Conservation (phyloP, 1,284 basidiomycete genomes). For the Cutaneotrichosporon arboriforme region DNA sequence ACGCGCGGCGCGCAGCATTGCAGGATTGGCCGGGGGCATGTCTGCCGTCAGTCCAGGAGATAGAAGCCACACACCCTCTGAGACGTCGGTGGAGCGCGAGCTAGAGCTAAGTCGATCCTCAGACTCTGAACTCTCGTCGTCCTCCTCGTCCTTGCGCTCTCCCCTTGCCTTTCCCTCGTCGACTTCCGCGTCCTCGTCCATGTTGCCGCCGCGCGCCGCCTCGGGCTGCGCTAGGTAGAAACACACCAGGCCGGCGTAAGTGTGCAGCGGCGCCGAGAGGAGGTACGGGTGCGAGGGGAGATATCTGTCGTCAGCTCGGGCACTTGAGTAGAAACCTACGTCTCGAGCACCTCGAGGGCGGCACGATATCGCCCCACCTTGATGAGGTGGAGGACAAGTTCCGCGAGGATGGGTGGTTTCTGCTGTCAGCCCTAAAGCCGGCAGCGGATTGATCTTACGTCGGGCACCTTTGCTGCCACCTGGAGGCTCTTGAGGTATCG, state of each 20-base stretch:
- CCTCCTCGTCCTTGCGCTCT: not conserved
- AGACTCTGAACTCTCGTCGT: not conserved
- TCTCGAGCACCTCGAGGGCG: constrained; percentile 75
- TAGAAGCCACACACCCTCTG: not conserved
- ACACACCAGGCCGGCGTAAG: constrained; percentile 71
- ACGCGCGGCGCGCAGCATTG: constrained; percentile 26
- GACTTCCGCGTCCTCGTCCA: not conserved
- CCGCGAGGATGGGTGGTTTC: constrained; percentile 68
- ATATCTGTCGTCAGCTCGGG: constrained; percentile 55
- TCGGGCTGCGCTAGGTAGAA: constrained; percentile 52
- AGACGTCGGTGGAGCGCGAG: too few relatives aligned
- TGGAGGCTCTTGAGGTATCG: constrained; percentile 30
- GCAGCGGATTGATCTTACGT: constrained; percentile 16
- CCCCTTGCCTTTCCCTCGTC: too few relatives aligned
- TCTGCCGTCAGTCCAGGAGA: too few relatives aligned
- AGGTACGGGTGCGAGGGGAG: constrained; percentile 77
- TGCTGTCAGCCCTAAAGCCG: constrained; percentile 35
- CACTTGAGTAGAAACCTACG: constrained; percentile 52
- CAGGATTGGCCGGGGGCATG: constrained; percentile 1
- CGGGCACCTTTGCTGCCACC: constrained; percentile 24
- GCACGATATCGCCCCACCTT: constrained; percentile 56
- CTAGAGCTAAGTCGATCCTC: too few relatives aligned
- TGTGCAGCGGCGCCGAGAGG: constrained; percentile 68
- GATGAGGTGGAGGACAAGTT: constrained; percentile 65
- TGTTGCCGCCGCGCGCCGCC: constrained; percentile 3